These are phyloP conservation scores for Curvularia eragrostidis DNA, from an alignment of 2,329 filamentous ascomycete species.

Conservation along the genomic window DNA sequence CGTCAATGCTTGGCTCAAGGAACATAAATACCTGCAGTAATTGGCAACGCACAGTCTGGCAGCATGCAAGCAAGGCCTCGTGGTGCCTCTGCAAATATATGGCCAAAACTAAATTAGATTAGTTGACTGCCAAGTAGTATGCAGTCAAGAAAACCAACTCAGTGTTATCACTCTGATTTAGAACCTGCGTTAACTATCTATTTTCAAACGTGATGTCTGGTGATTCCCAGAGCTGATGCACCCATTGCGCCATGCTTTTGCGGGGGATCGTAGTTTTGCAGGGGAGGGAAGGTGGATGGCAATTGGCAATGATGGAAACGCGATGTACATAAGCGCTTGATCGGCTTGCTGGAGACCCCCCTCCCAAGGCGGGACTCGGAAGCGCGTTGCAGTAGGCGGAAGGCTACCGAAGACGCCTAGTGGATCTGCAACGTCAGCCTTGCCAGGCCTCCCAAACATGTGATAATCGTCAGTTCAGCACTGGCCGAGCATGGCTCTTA, in stretches of 20 bases:
- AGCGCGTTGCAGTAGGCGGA: conserved; percentile 1
- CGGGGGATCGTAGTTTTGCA: background rate
- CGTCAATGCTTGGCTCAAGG: conserved; percentile 74
- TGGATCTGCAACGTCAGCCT: conserved; percentile 42
- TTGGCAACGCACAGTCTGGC: background rate
- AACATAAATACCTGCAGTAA: conserved; percentile 65
- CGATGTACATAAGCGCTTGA: background rate
- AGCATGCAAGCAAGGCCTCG: background rate
- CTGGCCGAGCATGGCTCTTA: conserved; percentile 23
- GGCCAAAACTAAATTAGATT: background rate
- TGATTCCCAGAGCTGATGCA: background rate
- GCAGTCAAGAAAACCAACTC: background rate
- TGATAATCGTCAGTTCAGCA: conserved; percentile 30
- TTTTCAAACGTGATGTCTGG: background rate
- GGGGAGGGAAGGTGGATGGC: background rate
- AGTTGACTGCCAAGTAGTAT: background rate
- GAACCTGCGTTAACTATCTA: background rate
- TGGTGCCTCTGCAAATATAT: background rate
- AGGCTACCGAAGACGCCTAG: conserved; percentile 20
- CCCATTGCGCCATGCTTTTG: background rate
- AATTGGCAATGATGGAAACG: background rate
- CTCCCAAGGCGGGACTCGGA: conserved; percentile 5
- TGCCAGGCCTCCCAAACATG: conserved; percentile 35
- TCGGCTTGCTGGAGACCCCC: background rate
- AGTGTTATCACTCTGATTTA: background rate